Base-by-base conservation (phyloP, 2,329 filamentous ascomycete species). In the Monilinia fructigena region DNA sequence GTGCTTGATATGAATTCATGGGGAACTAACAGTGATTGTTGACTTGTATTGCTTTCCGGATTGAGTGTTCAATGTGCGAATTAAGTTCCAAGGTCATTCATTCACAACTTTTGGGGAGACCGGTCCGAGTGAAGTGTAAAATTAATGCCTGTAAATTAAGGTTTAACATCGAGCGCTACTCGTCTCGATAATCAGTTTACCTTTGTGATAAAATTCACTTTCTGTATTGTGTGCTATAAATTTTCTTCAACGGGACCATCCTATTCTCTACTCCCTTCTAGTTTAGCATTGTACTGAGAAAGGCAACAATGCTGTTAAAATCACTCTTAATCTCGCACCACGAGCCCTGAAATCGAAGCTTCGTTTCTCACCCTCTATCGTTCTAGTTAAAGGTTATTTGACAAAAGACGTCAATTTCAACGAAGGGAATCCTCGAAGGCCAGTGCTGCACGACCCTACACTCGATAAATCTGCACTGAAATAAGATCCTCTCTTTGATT, bases 281-380 rank as follows among this genome's bases (percentile, higher is more conserved):
- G 20, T 35, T 38, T 26, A 20, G 14, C 16, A 50, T 61, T 40
- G 31, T 61, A 50, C 23, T 12, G 31, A 16, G 31, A 4, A 26
- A 38, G 45, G 58, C 31, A 26, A 65, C 54, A 48, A 65, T 65
- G 63, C 63, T 59, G 55, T 56, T 28, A 52, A 48, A 42, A 28
- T n/a, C 31, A 8, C 48, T 38, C 16, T 42, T 48, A 18, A 48
- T 8, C 54, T 65, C 63, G 63, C 63, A 56, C 31, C 28, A 65
- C 63, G 63, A 65, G 63, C 63, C 63, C 28, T 65, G 28, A 50
- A 65, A 59, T 59, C 42, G 54, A 65, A 47, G 54, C 18, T 56
- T 59, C 20, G 18, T 53, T 63, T 40, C 35, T 28, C 54, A 55
- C 23, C 50, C 26, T 52, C 53, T 38, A 58, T 55, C 23, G 8